A percentile compares a stretch with the other conserved stretches of the same genome.
phyloP scores from a whole-genome alignment of 805 yeast genomes.

The Isabelozyma rhagii region DNA sequence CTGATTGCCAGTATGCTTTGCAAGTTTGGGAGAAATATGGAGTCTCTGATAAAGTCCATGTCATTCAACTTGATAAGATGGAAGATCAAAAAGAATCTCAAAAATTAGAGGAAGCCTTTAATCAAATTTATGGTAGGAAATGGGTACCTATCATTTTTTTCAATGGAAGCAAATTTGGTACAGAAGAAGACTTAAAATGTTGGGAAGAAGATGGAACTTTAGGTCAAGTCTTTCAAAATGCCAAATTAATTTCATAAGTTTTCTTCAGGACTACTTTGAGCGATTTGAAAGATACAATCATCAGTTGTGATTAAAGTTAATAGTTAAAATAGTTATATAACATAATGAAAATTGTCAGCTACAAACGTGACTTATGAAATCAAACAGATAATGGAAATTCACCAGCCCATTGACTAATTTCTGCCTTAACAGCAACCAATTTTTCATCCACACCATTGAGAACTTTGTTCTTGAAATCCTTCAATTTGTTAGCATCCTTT shows the following conservation, averaged over 20 bases:
- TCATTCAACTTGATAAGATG: constrained; percentile 62
- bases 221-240: constrained; percentile 28
- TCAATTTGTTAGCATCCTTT: constrained; percentile 88
- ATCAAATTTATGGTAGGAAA: constrained; percentile 53
- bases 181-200: constrained; percentile 46
- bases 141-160: constrained; percentile 72
- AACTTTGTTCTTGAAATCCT: constrained; percentile 88
- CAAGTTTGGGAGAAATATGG: constrained; percentile 52
- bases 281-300: background rate
- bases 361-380: background rate
- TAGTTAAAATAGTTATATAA: constrained; percentile 1
- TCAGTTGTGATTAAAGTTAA: background rate
- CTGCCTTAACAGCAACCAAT: constrained; percentile 63
- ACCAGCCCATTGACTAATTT: constrained; percentile 90
- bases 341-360: background rate
- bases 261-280: background rate
- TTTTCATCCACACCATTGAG: constrained; percentile 65
- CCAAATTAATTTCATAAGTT: constrained; percentile 8
- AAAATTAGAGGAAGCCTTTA: constrained; percentile 53
- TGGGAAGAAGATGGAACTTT: constrained; percentile 33
- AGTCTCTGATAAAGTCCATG: constrained; percentile 45
- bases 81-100: constrained; percentile 46
- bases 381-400: constrained; percentile 60
- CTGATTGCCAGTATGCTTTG: constrained; percentile 68
- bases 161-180: constrained; percentile 57